These are phyloP conservation scores for Leptomonas pyrrhocoris DNA, from an alignment of 208 protist species.

Conservation along the genomic window DNA sequence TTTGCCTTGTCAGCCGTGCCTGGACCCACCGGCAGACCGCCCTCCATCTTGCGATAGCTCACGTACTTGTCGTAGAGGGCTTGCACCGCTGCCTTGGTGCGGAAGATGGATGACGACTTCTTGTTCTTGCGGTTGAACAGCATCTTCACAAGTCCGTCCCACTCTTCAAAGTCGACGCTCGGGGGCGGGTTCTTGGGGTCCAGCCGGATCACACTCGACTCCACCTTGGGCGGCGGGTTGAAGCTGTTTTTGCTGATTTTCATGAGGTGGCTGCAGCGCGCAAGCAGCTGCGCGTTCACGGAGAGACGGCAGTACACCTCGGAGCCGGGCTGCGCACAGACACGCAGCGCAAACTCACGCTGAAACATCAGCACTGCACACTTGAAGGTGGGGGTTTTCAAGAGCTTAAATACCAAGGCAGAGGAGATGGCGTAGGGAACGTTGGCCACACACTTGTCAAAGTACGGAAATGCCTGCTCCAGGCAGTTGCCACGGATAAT, in stretches of 20 bases:
- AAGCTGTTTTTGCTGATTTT: constrained; percentile 99
- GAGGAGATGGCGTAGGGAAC: constrained; percentile 99
- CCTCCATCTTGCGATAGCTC: constrained; percentile 88
- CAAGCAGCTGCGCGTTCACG: constrained; percentile 99
- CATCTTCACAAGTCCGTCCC: constrained; percentile 98
- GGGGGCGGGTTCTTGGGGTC: constrained; percentile 97
- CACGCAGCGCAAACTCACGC: constrained; percentile 98
- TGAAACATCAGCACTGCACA: constrained; percentile 99
- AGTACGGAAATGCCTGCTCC: constrained; percentile 99
- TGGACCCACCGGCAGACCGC: constrained; percentile 21
- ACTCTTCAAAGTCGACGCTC: constrained; percentile 99
- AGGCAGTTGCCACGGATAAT: constrained; percentile 99
- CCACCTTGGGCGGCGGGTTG: constrained; percentile 99
- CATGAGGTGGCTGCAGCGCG: constrained; percentile 97
- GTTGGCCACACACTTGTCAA: constrained; percentile 99
- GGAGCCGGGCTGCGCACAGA: constrained; percentile 98
- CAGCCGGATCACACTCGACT: constrained; percentile 98
- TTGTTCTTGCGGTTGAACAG: constrained; percentile 99
- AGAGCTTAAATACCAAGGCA: constrained; percentile 99
- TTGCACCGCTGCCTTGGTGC: constrained; percentile 79
- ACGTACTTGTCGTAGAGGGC: constrained; percentile 82
- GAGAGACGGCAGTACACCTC: constrained; percentile 98
- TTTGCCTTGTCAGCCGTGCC: constrained; percentile 7
- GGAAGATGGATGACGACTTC: constrained; percentile 97
- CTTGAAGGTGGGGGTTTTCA: constrained; percentile 94